Conservation (phyloP, 2,329 filamentous ascomycete species). For the Dendrostoma leiphaemia region DNA sequence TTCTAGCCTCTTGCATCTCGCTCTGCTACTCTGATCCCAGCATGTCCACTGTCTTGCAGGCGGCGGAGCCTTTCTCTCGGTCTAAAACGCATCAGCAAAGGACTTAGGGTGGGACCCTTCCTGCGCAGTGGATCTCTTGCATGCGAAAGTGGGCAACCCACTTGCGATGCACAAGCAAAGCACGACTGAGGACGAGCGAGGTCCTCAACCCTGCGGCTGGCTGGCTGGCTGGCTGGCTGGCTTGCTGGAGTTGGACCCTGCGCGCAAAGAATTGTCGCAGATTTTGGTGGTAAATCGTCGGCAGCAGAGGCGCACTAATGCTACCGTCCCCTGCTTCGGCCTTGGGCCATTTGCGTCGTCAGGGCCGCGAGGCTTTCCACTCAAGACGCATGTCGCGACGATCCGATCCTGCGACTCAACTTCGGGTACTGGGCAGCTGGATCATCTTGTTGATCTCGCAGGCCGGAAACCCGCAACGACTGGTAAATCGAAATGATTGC, state of each 20-base stretch:
- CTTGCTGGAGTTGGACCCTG: no score
- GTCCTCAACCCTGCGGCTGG: background rate
- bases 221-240: conserved; percentile 1
- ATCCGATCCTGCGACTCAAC: background rate
- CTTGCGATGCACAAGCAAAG: conserved; percentile 7
- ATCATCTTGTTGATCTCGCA: background rate
- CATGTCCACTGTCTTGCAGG: background rate
- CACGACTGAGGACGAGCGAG: background rate
- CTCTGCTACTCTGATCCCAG: conserved; percentile 14
- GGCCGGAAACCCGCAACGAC: background rate
- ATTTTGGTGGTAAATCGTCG: conserved; percentile 6
- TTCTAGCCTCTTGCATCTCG: conserved; percentile 16
- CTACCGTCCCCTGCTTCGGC: conserved; percentile 1
- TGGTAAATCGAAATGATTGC: no score
- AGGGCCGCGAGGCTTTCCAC: background rate
- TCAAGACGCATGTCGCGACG: background rate
- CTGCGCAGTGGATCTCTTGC: conserved; percentile 13
- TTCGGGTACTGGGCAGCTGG: background rate
- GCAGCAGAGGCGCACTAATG: conserved; percentile 11
- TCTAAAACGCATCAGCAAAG: conserved; percentile 14
- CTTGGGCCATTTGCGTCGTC: background rate
- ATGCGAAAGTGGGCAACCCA: conserved; percentile 18
- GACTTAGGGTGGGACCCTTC: conserved; percentile 15
- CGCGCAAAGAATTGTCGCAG: background rate
- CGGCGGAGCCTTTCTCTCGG: conserved; percentile 19